These are phyloP conservation scores for Hirsutella thompsonii DNA, from an alignment of 2,329 filamentous ascomycete species.

Conservation along the genomic window DNA sequence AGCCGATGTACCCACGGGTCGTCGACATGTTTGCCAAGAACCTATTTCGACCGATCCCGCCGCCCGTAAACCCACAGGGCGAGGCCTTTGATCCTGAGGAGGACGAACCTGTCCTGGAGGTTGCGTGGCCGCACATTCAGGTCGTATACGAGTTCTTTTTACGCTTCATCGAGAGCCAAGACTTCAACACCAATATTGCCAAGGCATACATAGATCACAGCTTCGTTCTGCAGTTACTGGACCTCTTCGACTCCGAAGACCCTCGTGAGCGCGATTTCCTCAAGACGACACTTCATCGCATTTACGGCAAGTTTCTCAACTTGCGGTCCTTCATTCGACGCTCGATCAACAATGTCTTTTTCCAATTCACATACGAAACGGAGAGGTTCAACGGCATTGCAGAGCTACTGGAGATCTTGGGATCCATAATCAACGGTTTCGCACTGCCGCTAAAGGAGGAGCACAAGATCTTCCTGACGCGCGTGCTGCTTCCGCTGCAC, in stretches of 20 bases:
- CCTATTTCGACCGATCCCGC: constrained; percentile 90
- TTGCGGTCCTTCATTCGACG: constrained; percentile 91
- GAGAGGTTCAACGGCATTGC: constrained; percentile 98
- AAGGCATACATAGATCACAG: constrained; percentile 98
- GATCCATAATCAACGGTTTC: constrained; percentile 98
- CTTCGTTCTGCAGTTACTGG: constrained; percentile 92
- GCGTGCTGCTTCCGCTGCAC: constrained; percentile 85
- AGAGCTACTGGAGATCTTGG: constrained; percentile 88
- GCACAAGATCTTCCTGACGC: constrained; percentile 93
- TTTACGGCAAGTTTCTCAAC: constrained; percentile 98
- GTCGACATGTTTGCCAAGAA: constrained; percentile 99
- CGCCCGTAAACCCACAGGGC: constrained; percentile 92
- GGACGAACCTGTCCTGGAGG: constrained; percentile 93
- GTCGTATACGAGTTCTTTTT: constrained; percentile 99
- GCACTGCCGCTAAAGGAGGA: constrained; percentile 94
- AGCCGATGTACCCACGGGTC: constrained; percentile 96
- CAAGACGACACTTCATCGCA: constrained; percentile 94
- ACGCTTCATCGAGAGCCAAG: constrained; percentile 96
- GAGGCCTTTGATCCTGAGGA: constrained; percentile 98
- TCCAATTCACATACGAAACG: constrained; percentile 98
- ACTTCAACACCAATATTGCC: constrained; percentile 99
- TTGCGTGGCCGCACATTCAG: constrained; percentile 98
- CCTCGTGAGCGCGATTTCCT: constrained; percentile 92
- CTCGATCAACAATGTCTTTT: constrained; percentile 99
- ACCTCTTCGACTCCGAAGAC: constrained; percentile 96